Evolutionary conservation across 768 basidiomycete species (phyloP), one percentile per base, ranked within the genome.

Genomic region (Lactifluus piperatus): DNA sequence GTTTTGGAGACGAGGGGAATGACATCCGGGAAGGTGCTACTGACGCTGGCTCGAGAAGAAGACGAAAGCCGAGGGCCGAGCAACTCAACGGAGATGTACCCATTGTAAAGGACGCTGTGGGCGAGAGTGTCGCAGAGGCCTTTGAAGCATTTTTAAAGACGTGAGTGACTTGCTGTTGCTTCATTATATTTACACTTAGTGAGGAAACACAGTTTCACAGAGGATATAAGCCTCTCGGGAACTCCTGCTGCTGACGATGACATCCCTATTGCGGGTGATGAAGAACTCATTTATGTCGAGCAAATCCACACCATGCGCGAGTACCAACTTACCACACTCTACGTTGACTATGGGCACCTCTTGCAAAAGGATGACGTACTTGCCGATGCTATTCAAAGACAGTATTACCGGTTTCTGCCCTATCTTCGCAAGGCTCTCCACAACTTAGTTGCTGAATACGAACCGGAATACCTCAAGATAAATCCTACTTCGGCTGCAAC

Each of bases 351-450:
- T 60, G 81, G 84, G 10, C 94, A 99, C 70, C 79, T 98, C 36
- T 80, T 97, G 27, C 84, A 88, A 69, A 81, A 85, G 54, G 94
- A 98, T 70, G 94, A 97, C 63, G 86, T 94, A 5, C 86, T 98
- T 20, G 94, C 95, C 0, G 83, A 90, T 64, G 95, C 95, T 2
- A 91, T 99, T 59, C 86, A 89, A 64, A 88, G 84, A 62, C 92
- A 97, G 69, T 98, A 99, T 70, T 98, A 98, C 70, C 85, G 97
- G 67, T 98, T 98, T 73, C 76, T 98, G 1, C 95, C 95, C 0
- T 99, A 91, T 73, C 81, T 98, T 39, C 85, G 91, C 49, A 88
- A 93, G 62, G 93, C 94, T 3, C 79, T 99, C 22, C 83, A 91
- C 68, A 90, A 91, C 67, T 80, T 97, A 43, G 89, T 99, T 52